Evolutionary conservation across 331 rosid genomes (phyloP).

Genomic region (Pyrus hybrid): DNA sequence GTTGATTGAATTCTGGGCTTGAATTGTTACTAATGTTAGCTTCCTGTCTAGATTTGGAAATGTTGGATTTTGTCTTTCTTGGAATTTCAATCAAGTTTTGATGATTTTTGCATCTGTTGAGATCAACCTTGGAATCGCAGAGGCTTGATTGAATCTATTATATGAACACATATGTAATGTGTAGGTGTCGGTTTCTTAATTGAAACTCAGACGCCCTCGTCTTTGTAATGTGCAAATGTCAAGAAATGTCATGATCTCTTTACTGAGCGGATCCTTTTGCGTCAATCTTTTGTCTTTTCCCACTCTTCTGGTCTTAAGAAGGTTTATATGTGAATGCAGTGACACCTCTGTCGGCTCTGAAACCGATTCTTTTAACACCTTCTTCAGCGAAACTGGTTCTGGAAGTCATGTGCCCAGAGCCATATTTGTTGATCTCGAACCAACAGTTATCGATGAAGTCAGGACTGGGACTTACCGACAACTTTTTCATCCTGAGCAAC

Average conservation of each 20-base stretch:
- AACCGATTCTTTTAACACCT: slow-evolving; percentile 55
- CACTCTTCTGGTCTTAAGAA: too few species aligned
- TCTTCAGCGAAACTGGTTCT: slow-evolving; percentile 55
- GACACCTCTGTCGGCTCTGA: slow-evolving; percentile 24
- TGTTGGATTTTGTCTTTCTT: neutral
- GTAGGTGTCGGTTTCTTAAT: neutral
- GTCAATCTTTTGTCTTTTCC: too few species aligned
- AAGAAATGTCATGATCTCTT: neutral
- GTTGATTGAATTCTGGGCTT: neutral
- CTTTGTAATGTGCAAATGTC: neutral
- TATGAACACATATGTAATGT: neutral
- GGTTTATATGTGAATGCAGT: slow-evolving; percentile 24
- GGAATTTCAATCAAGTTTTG: neutral
- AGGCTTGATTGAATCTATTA: neutral
- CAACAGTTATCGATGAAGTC: slow-evolving; percentile 60
- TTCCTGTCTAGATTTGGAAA: neutral
- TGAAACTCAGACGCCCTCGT: neutral
- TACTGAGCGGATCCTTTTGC: neutral
- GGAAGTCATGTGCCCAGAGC: slow-evolving; percentile 68
- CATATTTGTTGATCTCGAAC: slow-evolving; percentile 60
- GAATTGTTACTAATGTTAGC: too few species aligned
- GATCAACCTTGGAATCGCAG: neutral
- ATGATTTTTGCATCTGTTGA: neutral
- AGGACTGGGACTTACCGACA: slow-evolving; percentile 50
- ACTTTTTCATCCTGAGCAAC: slow-evolving; percentile 64